Evolutionary conservation across 23 red algal genomes (phyloP).

Genomic region (Gracilaria gracilis): DNA sequence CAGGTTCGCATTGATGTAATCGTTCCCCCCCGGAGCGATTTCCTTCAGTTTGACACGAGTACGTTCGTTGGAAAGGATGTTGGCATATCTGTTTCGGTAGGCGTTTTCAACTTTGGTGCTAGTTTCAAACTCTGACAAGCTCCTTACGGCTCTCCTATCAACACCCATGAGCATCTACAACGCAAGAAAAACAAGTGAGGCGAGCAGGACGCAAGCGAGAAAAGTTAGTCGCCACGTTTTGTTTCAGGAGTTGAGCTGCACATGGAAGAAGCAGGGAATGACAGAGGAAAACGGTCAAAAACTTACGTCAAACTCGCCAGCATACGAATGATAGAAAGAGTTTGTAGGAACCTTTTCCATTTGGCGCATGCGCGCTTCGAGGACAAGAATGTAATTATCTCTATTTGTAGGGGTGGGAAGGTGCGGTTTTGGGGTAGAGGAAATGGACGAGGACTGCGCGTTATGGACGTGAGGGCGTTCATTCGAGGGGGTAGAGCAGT

Average conservation of each 20-base stretch:
- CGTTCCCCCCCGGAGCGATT: slow-evolving; percentile 59
- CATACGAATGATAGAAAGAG: slow-evolving; percentile 73
- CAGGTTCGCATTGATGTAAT: slow-evolving; percentile 95
- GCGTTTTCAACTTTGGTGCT: slow-evolving; percentile 60
- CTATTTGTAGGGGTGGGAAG: slow-evolving; percentile 13
- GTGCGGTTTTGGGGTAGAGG: slow-evolving; percentile 17
- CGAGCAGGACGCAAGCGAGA: neutral
- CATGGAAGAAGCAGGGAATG: neutral
- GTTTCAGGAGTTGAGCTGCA: neutral
- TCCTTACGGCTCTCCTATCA: slow-evolving; percentile 49
- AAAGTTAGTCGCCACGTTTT: neutral
- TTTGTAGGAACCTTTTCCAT: slow-evolving; percentile 70
- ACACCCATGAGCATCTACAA: slow-evolving; percentile 50
- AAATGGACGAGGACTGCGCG: neutral
- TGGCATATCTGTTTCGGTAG: slow-evolving; percentile 87
- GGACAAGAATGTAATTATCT: slow-evolving; percentile 34
- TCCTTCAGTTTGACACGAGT: slow-evolving; percentile 81
- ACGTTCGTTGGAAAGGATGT: slow-evolving; percentile 85
- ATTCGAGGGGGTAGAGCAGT: neutral
- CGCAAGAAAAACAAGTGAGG: neutral
- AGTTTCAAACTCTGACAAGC: slow-evolving; percentile 60
- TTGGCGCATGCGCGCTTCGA: slow-evolving; percentile 67
- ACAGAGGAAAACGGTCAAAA: neutral
- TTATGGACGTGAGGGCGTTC: neutral
- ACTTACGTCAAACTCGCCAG: slow-evolving; percentile 85